These are phyloP conservation scores for Anthracocystis setariae DNA, from an alignment of 1,284 basidiomycete species.

Conservation along the genomic window DNA sequence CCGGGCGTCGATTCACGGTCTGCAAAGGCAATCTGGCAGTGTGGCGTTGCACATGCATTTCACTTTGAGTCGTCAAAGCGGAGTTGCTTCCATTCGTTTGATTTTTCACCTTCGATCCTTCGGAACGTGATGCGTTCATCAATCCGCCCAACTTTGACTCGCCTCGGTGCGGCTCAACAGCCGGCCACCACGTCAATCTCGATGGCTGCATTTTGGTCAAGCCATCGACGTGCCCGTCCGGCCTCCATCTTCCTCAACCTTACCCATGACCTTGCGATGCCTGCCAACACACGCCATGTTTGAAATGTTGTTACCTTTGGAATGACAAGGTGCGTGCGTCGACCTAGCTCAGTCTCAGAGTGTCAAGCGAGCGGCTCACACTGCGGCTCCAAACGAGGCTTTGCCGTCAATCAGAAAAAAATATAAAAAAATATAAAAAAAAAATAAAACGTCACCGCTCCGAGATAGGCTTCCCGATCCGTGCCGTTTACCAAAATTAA, in stretches of 20 bases:
- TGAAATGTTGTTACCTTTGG: no score
- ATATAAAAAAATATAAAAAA: no score
- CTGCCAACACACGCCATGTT: no score
- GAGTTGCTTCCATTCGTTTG: not conserved
- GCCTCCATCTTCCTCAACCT: no score
- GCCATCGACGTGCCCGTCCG: constrained; percentile 18
- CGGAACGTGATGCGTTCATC: constrained; percentile 7
- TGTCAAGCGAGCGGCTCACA: no score
- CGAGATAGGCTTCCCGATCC: no score
- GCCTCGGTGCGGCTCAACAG: constrained; percentile 7
- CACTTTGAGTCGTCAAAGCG: constrained; percentile 3
- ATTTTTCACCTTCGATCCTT: constrained; percentile 9
- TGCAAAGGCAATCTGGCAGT: constrained; percentile 3
- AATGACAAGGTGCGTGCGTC: no score
- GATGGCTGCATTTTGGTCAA: constrained; percentile 15
- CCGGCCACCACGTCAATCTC: not conserved
- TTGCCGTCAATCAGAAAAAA: no score
- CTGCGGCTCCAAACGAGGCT: no score
- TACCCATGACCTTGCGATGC: no score
- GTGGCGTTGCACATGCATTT: constrained; percentile 3
- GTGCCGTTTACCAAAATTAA: constrained; percentile 13
- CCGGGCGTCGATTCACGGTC: constrained; percentile 4
- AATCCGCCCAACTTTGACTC: not conserved
- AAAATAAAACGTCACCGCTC: no score
- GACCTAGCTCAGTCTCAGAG: no score